Evolutionary conservation across 1,284 basidiomycete species (phyloP).

Genomic region (Ustilago trichophora): DNA sequence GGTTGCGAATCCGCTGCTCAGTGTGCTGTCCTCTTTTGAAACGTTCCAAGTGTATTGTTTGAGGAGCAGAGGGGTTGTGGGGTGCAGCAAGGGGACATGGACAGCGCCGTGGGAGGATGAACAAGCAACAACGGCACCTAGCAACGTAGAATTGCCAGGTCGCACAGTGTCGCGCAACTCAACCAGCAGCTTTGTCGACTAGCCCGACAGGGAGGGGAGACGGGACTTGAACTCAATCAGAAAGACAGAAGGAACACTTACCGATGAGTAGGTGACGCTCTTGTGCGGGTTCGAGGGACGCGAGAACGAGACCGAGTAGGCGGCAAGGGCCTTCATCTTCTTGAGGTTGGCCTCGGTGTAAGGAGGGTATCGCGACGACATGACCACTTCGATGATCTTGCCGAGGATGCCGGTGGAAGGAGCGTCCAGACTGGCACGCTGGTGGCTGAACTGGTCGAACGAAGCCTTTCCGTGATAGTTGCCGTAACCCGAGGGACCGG

Average conservation of each 20-base stretch:
- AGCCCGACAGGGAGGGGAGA: neutral
- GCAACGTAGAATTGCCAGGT: too few species aligned
- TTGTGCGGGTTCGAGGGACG: slow-evolving; percentile 56
- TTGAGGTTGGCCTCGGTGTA: slow-evolving; percentile 57
- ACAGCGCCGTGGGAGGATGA: too few species aligned
- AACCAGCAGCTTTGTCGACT: neutral
- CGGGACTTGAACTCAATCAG: too few species aligned
- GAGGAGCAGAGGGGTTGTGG: too few species aligned
- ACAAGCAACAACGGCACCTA: too few species aligned
- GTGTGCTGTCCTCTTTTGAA: slow-evolving; percentile 20
- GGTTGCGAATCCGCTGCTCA: slow-evolving; percentile 32
- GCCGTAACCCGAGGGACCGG: slow-evolving; percentile 69
- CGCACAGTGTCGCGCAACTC: neutral
- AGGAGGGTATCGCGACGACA: slow-evolving; percentile 67
- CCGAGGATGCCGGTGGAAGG: slow-evolving; percentile 67
- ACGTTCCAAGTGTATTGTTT: too few species aligned
- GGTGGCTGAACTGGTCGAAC: slow-evolving; percentile 71
- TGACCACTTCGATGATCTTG: slow-evolving; percentile 62
- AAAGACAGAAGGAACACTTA: too few species aligned
- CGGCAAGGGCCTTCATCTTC: slow-evolving; percentile 46
- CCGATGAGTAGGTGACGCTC: slow-evolving; percentile 35
- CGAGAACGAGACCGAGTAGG: slow-evolving; percentile 39
- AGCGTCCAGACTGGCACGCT: slow-evolving; percentile 68
- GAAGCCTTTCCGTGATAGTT: slow-evolving; percentile 69
- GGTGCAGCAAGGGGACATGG: too few species aligned